Conservation (phyloP, 768 basidiomycete species). For the Mycena sanguinolenta region DNA sequence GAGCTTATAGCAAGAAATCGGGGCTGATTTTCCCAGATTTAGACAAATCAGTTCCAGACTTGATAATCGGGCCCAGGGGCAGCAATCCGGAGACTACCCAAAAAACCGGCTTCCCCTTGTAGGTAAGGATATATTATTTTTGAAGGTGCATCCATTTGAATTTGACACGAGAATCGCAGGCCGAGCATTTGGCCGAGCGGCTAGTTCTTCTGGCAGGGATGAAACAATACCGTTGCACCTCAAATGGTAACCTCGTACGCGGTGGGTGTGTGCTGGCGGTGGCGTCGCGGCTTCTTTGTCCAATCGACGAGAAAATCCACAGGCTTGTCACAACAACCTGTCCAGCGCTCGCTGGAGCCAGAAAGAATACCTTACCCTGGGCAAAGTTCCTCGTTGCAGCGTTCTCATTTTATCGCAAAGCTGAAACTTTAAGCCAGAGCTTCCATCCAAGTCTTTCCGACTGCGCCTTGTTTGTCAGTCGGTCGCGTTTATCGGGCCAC, state of each 20-base stretch:
- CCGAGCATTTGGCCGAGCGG: slow-evolving; percentile 5
- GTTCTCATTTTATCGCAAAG: too few relatives aligned
- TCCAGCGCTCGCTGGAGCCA: neutral
- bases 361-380: slow-evolving; percentile 3
- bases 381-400: neutral
- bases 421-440: neutral
- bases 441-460: neutral
- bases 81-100: slow-evolving; percentile 8
- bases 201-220: neutral
- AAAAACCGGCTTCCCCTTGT: slow-evolving; percentile 31
- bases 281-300: too few relatives aligned
- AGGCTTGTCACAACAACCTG: too few relatives aligned
- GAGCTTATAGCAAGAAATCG: neutral
- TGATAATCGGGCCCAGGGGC: slow-evolving; percentile 26
- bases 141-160: neutral
- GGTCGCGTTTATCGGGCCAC: too few relatives aligned
- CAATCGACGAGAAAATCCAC: too few relatives aligned
- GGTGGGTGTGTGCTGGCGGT: too few relatives aligned
- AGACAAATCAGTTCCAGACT: slow-evolving; percentile 12
- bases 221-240: neutral
- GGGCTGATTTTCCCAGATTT: slow-evolving; percentile 6
- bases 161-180: slow-evolving; percentile 9
- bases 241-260: too few relatives aligned
- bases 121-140: slow-evolving; percentile 8
- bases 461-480: too few relatives aligned